A percentile compares a stretch with the other conserved stretches of the same genome.
Evolutionary conservation across 2,329 filamentous ascomycete genomes (phyloP).

Genomic region (Zalaria obscura): DNA sequence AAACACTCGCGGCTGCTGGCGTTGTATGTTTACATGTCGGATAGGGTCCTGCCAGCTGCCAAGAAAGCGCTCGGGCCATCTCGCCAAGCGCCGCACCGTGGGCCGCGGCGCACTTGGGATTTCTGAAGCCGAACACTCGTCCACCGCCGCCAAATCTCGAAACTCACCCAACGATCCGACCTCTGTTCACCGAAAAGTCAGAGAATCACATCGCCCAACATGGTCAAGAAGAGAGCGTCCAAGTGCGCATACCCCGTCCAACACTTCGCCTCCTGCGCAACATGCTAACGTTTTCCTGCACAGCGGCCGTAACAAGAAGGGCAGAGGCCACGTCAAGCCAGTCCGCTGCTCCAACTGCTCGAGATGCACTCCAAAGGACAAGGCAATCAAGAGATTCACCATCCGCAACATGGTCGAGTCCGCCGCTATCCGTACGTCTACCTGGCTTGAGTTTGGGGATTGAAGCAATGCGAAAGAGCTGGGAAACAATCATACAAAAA

Average conservation of each 20-base stretch:
- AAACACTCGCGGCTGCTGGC: no score
- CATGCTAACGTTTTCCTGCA: constrained; percentile 22
- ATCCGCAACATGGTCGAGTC: constrained; percentile 99
- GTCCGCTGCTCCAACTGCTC: constrained; percentile 87
- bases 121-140: no score
- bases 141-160: no score
- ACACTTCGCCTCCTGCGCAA: background rate
- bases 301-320: constrained; percentile 99
- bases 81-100: no score
- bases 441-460: constrained; percentile 5
- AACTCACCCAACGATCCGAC: no score
- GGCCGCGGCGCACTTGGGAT: no score
- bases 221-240: constrained; percentile 65
- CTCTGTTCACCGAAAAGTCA: no score
- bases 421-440: constrained; percentile 89
- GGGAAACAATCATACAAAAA: no score
- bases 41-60: no score
- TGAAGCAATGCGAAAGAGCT: background rate
- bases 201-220: constrained; percentile 38
- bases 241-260: constrained; percentile 40
- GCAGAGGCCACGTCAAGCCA: constrained; percentile 98
- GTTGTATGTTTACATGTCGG: no score
- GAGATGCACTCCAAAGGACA: constrained; percentile 86
- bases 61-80: no score
- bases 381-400: constrained; percentile 99